phyloP scores from a whole-genome alignment of 495 filamentous ascomycete species.

The Lasiosphaeris hirsuta region DNA sequence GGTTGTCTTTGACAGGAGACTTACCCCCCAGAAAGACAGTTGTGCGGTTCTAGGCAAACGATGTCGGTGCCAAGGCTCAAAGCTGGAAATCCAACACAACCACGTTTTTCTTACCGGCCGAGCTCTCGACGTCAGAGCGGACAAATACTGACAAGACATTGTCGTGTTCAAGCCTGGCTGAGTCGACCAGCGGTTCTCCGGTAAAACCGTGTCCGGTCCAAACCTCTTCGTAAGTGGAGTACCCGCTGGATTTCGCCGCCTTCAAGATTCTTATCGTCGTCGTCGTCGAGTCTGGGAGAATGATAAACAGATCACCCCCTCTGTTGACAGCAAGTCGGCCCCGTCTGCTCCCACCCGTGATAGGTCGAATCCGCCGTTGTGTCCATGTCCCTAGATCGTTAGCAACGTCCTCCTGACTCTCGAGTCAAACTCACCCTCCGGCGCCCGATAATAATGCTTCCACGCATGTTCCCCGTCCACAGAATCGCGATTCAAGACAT shows the following conservation, averaged over 20 bases:
- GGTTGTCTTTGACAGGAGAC: no score
- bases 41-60: no score
- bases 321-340: conserved; percentile 35
- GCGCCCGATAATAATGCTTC: conserved; percentile 46
- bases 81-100: conserved; percentile 39
- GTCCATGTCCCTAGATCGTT: conserved; percentile 28
- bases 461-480: conserved; percentile 31
- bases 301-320: conserved; percentile 33
- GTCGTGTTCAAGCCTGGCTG: conserved; percentile 31
- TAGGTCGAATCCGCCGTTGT: conserved; percentile 25
- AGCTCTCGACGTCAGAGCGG: conserved; percentile 13
- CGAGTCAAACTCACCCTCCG: conserved; percentile 26
- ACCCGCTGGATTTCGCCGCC: conserved; percentile 25
- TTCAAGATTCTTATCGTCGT: conserved; percentile 30
- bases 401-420: not conserved
- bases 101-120: conserved; percentile 19
- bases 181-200: conserved; percentile 39
- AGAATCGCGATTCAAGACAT: conserved; percentile 45
- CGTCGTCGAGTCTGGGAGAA: conserved; percentile 31
- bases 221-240: conserved; percentile 29
- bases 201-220: conserved; percentile 32
- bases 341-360: conserved; percentile 31
- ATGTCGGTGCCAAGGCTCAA: not conserved
- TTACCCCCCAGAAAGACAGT: no score
- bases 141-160: conserved; percentile 38